These are phyloP conservation scores for Saturnispora mendoncae DNA, from an alignment of 805 yeast genomes.

Conservation along the genomic window DNA sequence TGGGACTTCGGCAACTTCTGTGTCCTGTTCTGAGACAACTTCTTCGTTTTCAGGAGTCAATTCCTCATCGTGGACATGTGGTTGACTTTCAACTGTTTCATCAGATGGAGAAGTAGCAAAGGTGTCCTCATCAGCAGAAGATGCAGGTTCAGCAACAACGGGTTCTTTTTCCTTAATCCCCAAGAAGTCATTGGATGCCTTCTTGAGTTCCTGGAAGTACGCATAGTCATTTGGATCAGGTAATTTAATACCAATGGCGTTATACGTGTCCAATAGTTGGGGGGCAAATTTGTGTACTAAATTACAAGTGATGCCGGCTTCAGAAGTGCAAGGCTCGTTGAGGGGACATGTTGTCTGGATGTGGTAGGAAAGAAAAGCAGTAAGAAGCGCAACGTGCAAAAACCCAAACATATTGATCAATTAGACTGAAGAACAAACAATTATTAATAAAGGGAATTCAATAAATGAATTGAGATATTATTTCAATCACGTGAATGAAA, in stretches of 20 bases:
- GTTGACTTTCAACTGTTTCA: background rate
- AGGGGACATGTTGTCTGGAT: constrained; percentile 22
- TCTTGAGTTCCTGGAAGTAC: constrained; percentile 6
- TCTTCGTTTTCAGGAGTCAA: constrained; percentile 6
- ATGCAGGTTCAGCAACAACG: background rate
- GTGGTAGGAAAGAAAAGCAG: constrained; percentile 18
- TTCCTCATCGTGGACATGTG: background rate
- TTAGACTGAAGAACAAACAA: constrained; percentile 1
- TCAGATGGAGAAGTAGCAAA: constrained; percentile 5
- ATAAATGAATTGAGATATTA: constrained; percentile 13
- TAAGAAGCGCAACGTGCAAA: constrained; percentile 7
- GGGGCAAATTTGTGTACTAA: constrained; percentile 11
- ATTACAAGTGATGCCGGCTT: constrained; percentile 18
- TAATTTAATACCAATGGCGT: constrained; percentile 7
- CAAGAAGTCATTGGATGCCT: constrained; percentile 8
- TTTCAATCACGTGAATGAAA: constrained; percentile 4
- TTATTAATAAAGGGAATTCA: constrained; percentile 5
- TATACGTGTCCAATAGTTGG: background rate
- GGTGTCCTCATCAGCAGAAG: constrained; percentile 3
- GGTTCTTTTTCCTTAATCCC: constrained; percentile 1
- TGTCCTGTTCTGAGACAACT: constrained; percentile 1
- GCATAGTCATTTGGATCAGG: constrained; percentile 6
- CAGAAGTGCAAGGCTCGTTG: constrained; percentile 12
- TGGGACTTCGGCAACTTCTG: constrained; percentile 9
- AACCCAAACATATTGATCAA: constrained; percentile 5